phyloP scores from a whole-genome alignment of 2,329 filamentous ascomycete species.

The Xylariaceae sp. region DNA sequence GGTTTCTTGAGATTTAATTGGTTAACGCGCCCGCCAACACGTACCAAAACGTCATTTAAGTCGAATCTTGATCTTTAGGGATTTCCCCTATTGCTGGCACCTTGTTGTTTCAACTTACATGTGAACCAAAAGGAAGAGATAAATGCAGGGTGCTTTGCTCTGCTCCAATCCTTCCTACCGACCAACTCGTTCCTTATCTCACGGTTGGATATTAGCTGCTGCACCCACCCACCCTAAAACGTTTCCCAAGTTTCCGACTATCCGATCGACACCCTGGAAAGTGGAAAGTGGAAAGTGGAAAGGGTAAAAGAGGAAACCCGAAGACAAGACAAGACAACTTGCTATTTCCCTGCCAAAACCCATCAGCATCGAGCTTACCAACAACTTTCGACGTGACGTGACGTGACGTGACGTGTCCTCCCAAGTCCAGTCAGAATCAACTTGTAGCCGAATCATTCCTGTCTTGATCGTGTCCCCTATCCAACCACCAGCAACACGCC shows the following conservation, averaged over 20 bases:
- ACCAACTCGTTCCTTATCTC: slow-evolving; percentile 9
- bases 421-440: not conserved
- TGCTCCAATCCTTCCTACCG: not conserved
- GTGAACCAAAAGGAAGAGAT: no score
- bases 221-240: slow-evolving; percentile 6
- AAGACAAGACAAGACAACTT: no score
- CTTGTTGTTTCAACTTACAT: slow-evolving; percentile 1
- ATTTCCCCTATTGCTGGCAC: slow-evolving; percentile 1
- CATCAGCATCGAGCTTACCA: not conserved
- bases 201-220: not conserved
- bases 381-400: not conserved
- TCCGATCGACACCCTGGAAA: not conserved
- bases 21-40: slow-evolving; percentile 1
- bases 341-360: not conserved
- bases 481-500: no score
- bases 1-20: slow-evolving; percentile 11
- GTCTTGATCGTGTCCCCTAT: not conserved
- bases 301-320: not conserved
- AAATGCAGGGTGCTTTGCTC: not conserved
- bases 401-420: slow-evolving; percentile 22
- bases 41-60: slow-evolving; percentile 22
- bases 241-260: slow-evolving; percentile 16
- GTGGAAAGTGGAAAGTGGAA: not conserved
- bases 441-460: slow-evolving; percentile 16
- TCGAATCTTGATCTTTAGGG: not conserved